These are phyloP conservation scores for Psilocybe subaeruginosa DNA, from an alignment of 768 basidiomycete genomes.

Conservation along the genomic window DNA sequence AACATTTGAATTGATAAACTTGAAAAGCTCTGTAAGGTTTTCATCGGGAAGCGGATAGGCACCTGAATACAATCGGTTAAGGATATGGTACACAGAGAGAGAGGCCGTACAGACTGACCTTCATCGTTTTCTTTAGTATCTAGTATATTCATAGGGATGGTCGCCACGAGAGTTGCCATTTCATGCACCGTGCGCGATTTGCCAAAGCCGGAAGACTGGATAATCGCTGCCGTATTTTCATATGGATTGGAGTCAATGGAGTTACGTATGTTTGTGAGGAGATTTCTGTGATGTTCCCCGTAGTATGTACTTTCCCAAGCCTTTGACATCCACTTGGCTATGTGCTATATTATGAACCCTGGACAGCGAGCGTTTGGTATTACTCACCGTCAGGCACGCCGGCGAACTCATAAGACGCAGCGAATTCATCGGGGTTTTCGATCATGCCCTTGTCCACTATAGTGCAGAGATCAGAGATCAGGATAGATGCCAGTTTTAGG, in stretches of 20 bases:
- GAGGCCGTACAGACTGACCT: neutral
- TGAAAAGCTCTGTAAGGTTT: neutral
- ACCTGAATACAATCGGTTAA: neutral
- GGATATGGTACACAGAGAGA: neutral
- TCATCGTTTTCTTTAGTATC: neutral
- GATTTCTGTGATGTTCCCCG: constrained; percentile 7
- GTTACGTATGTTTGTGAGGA: constrained; percentile 6
- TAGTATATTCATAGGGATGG: constrained; percentile 29
- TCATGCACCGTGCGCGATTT: constrained; percentile 23
- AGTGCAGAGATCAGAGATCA: too few relatives aligned
- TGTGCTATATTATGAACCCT: too few relatives aligned
- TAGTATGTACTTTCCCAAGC: constrained; percentile 8
- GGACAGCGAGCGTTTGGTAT: too few relatives aligned
- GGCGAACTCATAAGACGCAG: too few relatives aligned
- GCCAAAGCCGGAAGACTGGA: constrained; percentile 20
- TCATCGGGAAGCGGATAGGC: neutral
- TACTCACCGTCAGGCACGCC: too few relatives aligned
- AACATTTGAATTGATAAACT: neutral
- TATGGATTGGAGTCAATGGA: neutral
- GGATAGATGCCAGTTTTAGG: too few relatives aligned
- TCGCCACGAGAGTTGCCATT: constrained; percentile 16
- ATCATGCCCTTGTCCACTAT: too few relatives aligned
- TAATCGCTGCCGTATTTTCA: constrained; percentile 10
- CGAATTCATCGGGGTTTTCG: too few relatives aligned
- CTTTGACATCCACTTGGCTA: too few relatives aligned